Percentiles rank a stretch among this genome's conserved stretches.
Evolutionary conservation across 2,329 filamentous ascomycete genomes (phyloP).

Genomic region (Cladosporium cucumerinum): DNA sequence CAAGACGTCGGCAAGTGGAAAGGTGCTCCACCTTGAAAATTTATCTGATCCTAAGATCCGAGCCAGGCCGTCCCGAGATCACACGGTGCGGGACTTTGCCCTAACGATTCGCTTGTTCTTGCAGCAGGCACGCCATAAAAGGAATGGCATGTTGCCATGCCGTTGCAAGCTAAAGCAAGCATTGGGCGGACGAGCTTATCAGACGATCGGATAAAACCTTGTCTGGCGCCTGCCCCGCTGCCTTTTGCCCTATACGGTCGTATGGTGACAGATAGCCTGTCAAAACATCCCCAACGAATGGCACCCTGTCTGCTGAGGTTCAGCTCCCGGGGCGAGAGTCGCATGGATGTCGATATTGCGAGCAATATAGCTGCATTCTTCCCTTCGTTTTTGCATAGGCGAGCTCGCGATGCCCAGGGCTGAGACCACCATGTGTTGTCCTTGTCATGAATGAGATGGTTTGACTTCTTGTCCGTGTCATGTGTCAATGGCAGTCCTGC

Average conservation of each 20-base stretch:
- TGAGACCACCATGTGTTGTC: neutral
- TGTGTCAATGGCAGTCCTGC: neutral
- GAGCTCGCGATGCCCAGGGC: neutral
- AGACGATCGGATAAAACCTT: constrained; percentile 11
- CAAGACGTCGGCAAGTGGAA: neutral
- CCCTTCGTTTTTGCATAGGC: neutral
- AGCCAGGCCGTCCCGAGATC: neutral
- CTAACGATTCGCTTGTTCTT: neutral
- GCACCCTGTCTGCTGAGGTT: neutral
- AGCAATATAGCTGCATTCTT: neutral
- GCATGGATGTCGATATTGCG: neutral
- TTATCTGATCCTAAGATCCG: constrained; percentile 11
- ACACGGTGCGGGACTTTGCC: neutral
- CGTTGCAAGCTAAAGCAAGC: constrained; percentile 7
- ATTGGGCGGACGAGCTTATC: neutral
- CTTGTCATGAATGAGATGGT: neutral
- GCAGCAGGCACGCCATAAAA: neutral
- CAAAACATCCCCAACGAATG: neutral
- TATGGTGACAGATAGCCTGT: neutral
- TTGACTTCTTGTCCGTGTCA: neutral
- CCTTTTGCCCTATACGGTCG: neutral
- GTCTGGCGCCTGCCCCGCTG: neutral
- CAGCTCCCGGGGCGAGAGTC: neutral
- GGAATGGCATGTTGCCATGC: neutral
- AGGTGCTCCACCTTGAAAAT: constrained; percentile 2